A percentile compares a stretch with the other conserved stretches of the same genome.
Conservation (phyloP, 805 yeast species). For the Phaffomyces thermotolerans region DNA sequence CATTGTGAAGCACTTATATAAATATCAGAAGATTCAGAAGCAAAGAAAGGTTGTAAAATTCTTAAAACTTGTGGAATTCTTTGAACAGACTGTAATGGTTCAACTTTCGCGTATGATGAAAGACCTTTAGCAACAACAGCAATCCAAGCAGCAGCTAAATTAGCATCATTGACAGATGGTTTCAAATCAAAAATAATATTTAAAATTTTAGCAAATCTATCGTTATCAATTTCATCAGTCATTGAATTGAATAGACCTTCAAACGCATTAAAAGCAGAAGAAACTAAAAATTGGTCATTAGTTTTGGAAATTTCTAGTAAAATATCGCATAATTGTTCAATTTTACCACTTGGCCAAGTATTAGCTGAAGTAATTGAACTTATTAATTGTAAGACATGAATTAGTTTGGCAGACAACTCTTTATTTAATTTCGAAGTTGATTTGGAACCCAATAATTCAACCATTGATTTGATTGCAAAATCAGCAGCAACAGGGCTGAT, state of each 20-base stretch:
- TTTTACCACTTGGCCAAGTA: slow-evolving; percentile 72
- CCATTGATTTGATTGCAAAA: slow-evolving; percentile 51
- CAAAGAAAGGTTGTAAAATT: slow-evolving; percentile 55
- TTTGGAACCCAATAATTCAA: slow-evolving; percentile 33
- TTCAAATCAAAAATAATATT: slow-evolving; percentile 69
- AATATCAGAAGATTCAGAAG: slow-evolving; percentile 58
- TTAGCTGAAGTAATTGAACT: slow-evolving; percentile 61
- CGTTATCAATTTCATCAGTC: slow-evolving; percentile 52
- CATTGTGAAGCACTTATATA: slow-evolving; percentile 80
- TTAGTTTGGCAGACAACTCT: slow-evolving; percentile 49
- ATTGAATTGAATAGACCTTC: slow-evolving; percentile 69
- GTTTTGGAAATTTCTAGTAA: slow-evolving; percentile 72
- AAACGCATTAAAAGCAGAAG: slow-evolving; percentile 76
- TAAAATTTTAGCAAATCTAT: slow-evolving; percentile 55
- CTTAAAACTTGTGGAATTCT: slow-evolving; percentile 52
- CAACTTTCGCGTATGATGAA: slow-evolving; percentile 44
- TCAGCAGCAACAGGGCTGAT: slow-evolving; percentile 68
- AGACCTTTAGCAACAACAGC: slow-evolving; percentile 87
- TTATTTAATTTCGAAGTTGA: slow-evolving; percentile 33
- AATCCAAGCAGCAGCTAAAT: slow-evolving; percentile 89
- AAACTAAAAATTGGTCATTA: slow-evolving; percentile 77
- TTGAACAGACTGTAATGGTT: slow-evolving; percentile 43
- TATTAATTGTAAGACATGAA: slow-evolving; percentile 75
- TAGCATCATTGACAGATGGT: slow-evolving; percentile 77
- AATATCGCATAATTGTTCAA: slow-evolving; percentile 69